These are phyloP conservation scores for Coemansia sp. DNA, from an alignment of 192 early-diverging fungal genomes.

Conservation along the genomic window DNA sequence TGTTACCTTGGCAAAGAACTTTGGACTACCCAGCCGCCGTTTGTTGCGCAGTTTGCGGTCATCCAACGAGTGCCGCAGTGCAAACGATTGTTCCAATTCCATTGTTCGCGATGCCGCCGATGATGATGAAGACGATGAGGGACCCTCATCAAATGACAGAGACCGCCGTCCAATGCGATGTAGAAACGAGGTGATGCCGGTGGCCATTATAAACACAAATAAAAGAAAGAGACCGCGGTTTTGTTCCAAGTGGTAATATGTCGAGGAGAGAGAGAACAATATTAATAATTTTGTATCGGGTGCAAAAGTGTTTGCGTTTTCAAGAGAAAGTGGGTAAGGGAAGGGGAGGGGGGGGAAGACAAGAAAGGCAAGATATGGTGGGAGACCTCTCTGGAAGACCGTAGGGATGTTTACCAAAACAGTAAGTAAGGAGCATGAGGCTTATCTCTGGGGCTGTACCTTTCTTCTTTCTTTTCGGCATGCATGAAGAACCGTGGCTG, in stretches of 20 bases:
- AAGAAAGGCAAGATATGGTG: background rate
- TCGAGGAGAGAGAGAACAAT: background rate
- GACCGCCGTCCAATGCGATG: constrained; percentile 36
- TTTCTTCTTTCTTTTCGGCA: background rate
- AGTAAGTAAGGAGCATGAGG: background rate
- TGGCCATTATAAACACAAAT: background rate
- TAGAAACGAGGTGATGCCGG: constrained; percentile 21
- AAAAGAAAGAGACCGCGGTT: background rate
- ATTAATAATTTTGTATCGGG: background rate
- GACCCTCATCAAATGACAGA: constrained; percentile 21
- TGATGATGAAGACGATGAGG: background rate
- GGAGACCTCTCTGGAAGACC: too few relatives aligned
- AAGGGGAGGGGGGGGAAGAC: background rate
- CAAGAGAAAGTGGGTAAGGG: too few relatives aligned
- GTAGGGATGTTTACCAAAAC: background rate
- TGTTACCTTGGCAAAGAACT: constrained; percentile 83
- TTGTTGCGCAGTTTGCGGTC: constrained; percentile 9
- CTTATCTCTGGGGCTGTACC: background rate
- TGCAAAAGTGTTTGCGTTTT: background rate
- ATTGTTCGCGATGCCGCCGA: background rate
- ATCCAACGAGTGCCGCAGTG: background rate
- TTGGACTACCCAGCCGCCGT: constrained; percentile 65
- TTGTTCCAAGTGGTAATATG: too few relatives aligned
- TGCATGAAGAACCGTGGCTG: constrained; percentile 10
- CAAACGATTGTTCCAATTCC: background rate